phyloP scores from a whole-genome alignment of 768 basidiomycete species.

The Epithele typhae region DNA sequence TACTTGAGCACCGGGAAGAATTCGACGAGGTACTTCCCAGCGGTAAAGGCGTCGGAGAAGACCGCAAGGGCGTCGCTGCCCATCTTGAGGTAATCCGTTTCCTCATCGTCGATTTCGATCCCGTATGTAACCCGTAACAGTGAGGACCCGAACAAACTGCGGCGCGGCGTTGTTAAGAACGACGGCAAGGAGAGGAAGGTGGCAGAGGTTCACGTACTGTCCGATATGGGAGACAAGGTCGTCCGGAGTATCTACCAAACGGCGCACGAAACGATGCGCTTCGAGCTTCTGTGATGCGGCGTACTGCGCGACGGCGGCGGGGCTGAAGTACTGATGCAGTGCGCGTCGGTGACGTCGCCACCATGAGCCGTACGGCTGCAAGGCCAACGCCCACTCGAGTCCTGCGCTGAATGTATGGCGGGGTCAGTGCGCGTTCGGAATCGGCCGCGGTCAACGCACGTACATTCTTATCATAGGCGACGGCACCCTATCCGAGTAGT shows the following conservation, averaged over 20 bases:
- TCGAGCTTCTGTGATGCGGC: neutral
- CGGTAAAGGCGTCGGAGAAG: slow-evolving; percentile 11
- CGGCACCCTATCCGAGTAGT: neutral
- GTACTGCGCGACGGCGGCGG: neutral
- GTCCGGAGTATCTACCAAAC: neutral
- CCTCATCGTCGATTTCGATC: slow-evolving; percentile 6
- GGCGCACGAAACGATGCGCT: neutral
- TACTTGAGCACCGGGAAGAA: slow-evolving; percentile 26
- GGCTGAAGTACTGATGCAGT: slow-evolving; percentile 9
- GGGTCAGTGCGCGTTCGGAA: neutral
- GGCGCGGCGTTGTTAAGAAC: neutral
- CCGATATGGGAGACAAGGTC: slow-evolving; percentile 4
- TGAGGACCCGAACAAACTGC: slow-evolving; percentile 1
- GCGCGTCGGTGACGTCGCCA: slow-evolving; percentile 7
- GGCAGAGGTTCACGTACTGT: neutral
- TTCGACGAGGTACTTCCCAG: slow-evolving; percentile 32
- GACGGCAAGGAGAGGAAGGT: neutral
- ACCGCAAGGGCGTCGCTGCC: slow-evolving; percentile 4
- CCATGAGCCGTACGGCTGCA: slow-evolving; percentile 4
- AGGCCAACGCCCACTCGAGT: slow-evolving; percentile 4
- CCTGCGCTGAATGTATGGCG: neutral
- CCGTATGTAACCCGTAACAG: slow-evolving; percentile 9
- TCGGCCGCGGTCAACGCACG: neutral
- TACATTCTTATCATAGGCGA: slow-evolving; percentile 4
- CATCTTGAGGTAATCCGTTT: too few species aligned